A percentile compares a stretch with the other conserved stretches of the same genome.
Conservation (phyloP, 2,329 filamentous ascomycete species). For the Tolypocladium album region DNA sequence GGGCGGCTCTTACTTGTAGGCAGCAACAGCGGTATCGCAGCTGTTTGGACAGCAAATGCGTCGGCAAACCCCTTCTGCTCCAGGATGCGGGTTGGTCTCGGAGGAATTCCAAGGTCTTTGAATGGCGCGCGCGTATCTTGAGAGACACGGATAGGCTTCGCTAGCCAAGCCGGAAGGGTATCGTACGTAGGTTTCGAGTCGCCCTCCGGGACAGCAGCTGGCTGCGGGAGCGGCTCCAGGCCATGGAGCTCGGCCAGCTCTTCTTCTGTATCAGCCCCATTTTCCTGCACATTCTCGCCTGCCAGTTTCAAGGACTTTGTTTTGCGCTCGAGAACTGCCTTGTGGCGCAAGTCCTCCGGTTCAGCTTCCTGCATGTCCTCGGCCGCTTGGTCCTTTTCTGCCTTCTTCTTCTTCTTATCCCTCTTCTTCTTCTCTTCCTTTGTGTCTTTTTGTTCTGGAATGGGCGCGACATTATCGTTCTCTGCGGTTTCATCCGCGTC, state of each 20-base stretch:
- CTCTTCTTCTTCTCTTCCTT: slow-evolving; percentile 5
- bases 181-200: slow-evolving; percentile 58
- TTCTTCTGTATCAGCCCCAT: slow-evolving; percentile 16
- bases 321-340: slow-evolving; percentile 42
- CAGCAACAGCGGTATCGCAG: slow-evolving; percentile 66
- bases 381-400: slow-evolving; percentile 13
- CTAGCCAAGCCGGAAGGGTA: slow-evolving; percentile 71
- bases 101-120: slow-evolving; percentile 47
- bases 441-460: slow-evolving; percentile 2
- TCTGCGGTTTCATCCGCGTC: slow-evolving; percentile 1
- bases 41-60: slow-evolving; percentile 32
- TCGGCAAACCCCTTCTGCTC: slow-evolving; percentile 41
- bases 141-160: slow-evolving; percentile 59
- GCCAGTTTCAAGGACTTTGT: slow-evolving; percentile 42
- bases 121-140: slow-evolving; percentile 53
- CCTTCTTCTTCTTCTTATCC: slow-evolving; percentile 7
- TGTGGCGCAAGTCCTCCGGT: slow-evolving; percentile 29
- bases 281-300: slow-evolving; percentile 25
- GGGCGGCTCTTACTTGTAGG: slow-evolving; percentile 48
- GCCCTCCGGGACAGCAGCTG: slow-evolving; percentile 47
- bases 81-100: slow-evolving; percentile 50
- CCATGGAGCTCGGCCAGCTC: slow-evolving; percentile 48
- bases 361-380: slow-evolving; percentile 14
- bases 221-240: slow-evolving; percentile 74
- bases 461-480: neutral